These are phyloP conservation scores for Xylaria palmicola DNA, from an alignment of 495 filamentous ascomycete species.

Conservation along the genomic window DNA sequence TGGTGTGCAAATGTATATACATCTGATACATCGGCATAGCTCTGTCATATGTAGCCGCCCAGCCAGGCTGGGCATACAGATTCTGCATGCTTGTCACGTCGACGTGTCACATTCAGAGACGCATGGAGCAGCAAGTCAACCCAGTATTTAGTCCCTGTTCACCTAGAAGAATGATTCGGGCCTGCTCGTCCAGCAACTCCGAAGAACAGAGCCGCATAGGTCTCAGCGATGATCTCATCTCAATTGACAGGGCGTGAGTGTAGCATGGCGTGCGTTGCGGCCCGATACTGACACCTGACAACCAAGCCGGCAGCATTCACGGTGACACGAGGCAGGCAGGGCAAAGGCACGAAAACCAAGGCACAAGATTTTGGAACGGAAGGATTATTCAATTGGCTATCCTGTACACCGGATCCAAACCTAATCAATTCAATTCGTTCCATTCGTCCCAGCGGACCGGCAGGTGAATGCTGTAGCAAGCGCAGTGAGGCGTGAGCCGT, in stretches of 20 bases:
- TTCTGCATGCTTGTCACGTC: not conserved
- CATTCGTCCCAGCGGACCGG: not conserved
- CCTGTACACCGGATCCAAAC: constrained; percentile 8
- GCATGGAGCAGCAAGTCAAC: too few species aligned
- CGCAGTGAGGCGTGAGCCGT: constrained; percentile 13
- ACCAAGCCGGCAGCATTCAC: not conserved
- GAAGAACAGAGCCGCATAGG: not conserved
- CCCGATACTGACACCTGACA: too few species aligned
- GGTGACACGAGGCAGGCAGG: not conserved
- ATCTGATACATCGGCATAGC: not conserved
- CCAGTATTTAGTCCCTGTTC: too few species aligned
- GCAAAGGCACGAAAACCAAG: not conserved
- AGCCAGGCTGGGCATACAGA: too few species aligned
- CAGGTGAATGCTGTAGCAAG: constrained; percentile 7
- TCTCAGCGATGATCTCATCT: not conserved
- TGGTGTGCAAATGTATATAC: not conserved
- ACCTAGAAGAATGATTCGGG: too few species aligned
- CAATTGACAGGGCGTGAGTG: not conserved
- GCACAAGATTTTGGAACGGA: not conserved
- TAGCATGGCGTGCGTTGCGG: not conserved
- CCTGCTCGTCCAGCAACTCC: not conserved
- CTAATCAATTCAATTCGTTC: constrained; percentile 2
- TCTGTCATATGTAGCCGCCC: not conserved
- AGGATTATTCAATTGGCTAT: constrained; percentile 2
- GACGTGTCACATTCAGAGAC: not conserved